Evolutionary conservation across 2,329 filamentous ascomycete species (phyloP).

Genomic region (Fusarium praegraminearum): DNA sequence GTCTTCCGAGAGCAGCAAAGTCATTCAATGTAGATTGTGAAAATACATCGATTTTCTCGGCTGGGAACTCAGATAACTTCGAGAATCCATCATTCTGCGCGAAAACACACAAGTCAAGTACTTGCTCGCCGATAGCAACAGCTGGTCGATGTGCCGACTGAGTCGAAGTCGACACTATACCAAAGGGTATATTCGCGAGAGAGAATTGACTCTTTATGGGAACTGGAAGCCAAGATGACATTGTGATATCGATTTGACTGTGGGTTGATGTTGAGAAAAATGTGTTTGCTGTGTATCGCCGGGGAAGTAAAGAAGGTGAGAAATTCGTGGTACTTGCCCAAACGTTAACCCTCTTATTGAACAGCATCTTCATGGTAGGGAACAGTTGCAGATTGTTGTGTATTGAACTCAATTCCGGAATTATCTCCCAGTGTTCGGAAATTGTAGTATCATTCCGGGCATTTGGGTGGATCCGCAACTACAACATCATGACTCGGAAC

Average conservation of each 20-base stretch:
- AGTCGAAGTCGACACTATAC: slow-evolving; percentile 75
- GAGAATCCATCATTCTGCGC: slow-evolving; percentile 58
- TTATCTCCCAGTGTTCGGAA: background rate
- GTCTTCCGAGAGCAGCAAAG: slow-evolving; percentile 67
- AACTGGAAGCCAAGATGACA: slow-evolving; percentile 29
- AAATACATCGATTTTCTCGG: slow-evolving; percentile 47
- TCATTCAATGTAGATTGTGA: slow-evolving; percentile 49
- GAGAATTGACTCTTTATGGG: slow-evolving; percentile 50
- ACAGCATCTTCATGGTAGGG: background rate
- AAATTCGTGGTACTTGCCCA: background rate
- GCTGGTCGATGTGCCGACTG: slow-evolving; percentile 71
- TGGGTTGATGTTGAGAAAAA: background rate
- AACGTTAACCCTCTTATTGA: background rate
- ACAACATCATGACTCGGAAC: background rate
- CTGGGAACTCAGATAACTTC: slow-evolving; percentile 42
- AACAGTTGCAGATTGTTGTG: background rate
- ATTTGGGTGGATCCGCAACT: background rate
- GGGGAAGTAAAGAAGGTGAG: background rate
- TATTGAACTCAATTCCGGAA: background rate
- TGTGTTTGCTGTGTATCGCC: background rate
- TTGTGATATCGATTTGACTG: background rate
- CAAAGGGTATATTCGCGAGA: slow-evolving; percentile 84
- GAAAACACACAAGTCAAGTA: slow-evolving; percentile 75
- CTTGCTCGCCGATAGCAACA: slow-evolving; percentile 78
- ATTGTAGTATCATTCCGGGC: background rate